phyloP scores from a whole-genome alignment of 2,329 filamentous ascomycete species.

The Diaporthe australafricana region DNA sequence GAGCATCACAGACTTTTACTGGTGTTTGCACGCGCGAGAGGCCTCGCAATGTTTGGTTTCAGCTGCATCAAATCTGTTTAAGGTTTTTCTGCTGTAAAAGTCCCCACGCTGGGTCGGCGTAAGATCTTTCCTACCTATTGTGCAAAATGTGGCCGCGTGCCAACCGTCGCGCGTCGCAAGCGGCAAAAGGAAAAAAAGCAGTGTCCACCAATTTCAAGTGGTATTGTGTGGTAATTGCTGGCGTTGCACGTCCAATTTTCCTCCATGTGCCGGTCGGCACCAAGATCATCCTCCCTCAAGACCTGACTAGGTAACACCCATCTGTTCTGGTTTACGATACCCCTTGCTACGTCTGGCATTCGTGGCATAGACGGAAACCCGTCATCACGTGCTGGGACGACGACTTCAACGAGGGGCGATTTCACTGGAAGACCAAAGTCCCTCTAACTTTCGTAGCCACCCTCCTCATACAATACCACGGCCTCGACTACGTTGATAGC shows the following conservation, averaged over 20 bases:
- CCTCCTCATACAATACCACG: too few species aligned
- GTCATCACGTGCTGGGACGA: not conserved
- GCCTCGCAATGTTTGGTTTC: constrained; percentile 22
- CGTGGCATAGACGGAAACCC: not conserved
- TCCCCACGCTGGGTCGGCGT: not conserved
- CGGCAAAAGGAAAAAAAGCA: not conserved
- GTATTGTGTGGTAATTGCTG: not conserved
- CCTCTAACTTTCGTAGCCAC: too few species aligned
- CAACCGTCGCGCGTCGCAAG: not conserved
- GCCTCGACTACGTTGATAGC: too few species aligned
- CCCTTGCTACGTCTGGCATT: not conserved
- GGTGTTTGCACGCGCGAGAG: not conserved
- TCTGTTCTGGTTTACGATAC: not conserved
- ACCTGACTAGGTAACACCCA: not conserved
- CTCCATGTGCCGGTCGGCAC: not conserved
- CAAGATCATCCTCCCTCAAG: not conserved
- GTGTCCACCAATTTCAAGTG: not conserved
- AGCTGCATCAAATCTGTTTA: not conserved
- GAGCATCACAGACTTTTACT: constrained; percentile 1
- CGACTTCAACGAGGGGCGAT: not conserved
- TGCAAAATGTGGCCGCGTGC: not conserved
- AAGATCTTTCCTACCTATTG: constrained; percentile 7
- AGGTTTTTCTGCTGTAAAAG: not conserved
- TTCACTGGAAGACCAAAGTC: too few species aligned
- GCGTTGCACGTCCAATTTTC: not conserved